A percentile compares a stretch with the other conserved stretches of the same genome.
These are phyloP conservation scores for Fusarium sp. DNA, from an alignment of 2,329 filamentous ascomycete species.

Conservation along the genomic window DNA sequence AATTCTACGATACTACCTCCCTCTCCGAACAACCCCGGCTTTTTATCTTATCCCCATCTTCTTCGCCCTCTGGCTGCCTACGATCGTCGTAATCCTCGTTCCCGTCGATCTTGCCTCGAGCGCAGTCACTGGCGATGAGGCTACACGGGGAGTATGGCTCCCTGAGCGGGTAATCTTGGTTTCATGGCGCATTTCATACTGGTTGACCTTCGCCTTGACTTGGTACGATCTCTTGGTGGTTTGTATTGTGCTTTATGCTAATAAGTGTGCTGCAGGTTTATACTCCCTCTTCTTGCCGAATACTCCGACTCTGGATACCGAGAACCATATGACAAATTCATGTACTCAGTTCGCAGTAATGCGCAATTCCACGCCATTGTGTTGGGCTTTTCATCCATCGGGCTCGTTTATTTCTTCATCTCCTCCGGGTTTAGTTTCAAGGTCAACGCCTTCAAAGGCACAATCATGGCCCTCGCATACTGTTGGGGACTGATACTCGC, in stretches of 20 bases:
- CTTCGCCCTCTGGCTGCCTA: conserved; percentile 92
- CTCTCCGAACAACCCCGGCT: conserved; percentile 87
- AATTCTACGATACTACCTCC: conserved; percentile 89
- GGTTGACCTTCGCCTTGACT: conserved; percentile 94
- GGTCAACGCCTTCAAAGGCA: conserved; percentile 75
- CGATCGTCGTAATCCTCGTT: conserved; percentile 90
- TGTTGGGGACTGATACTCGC: conserved; percentile 92
- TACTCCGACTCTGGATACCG: conserved; percentile 95
- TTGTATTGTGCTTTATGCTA: conserved; percentile 17
- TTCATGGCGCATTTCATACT: conserved; percentile 95
- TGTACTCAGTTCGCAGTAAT: conserved; percentile 89
- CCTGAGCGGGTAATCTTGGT: conserved; percentile 82
- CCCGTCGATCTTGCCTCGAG: conserved; percentile 95
- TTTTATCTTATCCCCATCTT: conserved; percentile 95
- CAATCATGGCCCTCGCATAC: conserved; percentile 94
- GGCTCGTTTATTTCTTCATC: conserved; percentile 85
- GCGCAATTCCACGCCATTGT: conserved; percentile 89
- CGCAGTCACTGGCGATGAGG: conserved; percentile 77
- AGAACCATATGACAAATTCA: conserved; percentile 81
- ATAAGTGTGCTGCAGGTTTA: conserved; percentile 69
- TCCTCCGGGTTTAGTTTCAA: conserved; percentile 78
- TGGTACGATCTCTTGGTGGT: conserved; percentile 70
- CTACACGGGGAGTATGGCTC: conserved; percentile 87
- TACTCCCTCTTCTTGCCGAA: conserved; percentile 92
- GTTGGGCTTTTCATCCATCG: conserved; percentile 75